phyloP scores from a whole-genome alignment of 441 rosid genomes.

The Brassica hybrid region DNA sequence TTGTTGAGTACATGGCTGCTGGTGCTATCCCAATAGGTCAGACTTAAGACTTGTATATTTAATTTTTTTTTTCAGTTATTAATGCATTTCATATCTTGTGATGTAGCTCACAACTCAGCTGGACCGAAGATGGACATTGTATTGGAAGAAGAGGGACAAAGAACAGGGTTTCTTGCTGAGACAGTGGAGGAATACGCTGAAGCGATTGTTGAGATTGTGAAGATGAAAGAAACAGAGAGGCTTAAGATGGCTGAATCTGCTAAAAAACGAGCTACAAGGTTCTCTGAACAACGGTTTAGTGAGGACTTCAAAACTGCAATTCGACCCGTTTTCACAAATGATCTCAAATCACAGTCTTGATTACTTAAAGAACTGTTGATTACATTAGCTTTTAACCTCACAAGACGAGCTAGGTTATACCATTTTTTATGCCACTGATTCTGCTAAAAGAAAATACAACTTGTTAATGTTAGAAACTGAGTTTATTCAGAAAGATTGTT shows the following conservation, averaged over 20 bases:
- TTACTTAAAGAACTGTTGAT: neutral
- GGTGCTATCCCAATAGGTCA: slow-evolving; percentile 92
- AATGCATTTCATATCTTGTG: neutral
- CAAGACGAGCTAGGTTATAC: neutral
- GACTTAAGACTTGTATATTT: slow-evolving; percentile 17
- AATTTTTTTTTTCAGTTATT: neutral
- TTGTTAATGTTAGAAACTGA: neutral
- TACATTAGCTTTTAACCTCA: neutral
- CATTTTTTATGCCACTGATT: neutral
- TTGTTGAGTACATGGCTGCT: slow-evolving; percentile 97
- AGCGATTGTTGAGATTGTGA: slow-evolving; percentile 60
- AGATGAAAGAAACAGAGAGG: slow-evolving; percentile 70
- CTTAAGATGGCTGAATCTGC: slow-evolving; percentile 77
- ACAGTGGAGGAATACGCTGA: slow-evolving; percentile 71
- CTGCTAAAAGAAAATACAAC: neutral
- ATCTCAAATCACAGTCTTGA: neutral
- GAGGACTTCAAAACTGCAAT: slow-evolving; percentile 77
- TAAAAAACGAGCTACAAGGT: slow-evolving; percentile 68
- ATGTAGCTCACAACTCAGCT: slow-evolving; percentile 86
- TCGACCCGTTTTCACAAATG: slow-evolving; percentile 46
- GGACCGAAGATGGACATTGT: slow-evolving; percentile 95
- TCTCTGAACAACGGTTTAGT: slow-evolving; percentile 76
- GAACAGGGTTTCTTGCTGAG: slow-evolving; percentile 84
- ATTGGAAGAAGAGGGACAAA: slow-evolving; percentile 78
- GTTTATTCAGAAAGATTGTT: neutral